phyloP scores from a whole-genome alignment of 2,329 filamentous ascomycete genomes.

The Sporothrix humicola region DNA sequence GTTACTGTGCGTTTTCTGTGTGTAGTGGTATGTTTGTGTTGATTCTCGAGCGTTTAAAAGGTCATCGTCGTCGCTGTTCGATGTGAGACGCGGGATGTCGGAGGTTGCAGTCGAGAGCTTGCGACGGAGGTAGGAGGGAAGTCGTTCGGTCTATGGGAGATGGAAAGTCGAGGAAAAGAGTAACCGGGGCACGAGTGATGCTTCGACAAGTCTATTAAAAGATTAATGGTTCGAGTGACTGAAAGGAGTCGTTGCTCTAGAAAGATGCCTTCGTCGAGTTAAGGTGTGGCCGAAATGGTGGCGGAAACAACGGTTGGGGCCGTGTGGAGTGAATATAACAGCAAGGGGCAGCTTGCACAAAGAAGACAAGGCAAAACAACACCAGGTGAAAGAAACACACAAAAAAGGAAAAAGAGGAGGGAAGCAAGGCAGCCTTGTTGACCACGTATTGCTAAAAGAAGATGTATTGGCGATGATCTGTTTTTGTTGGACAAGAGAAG shows the following conservation, averaged over 20 bases:
- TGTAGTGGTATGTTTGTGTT: neutral
- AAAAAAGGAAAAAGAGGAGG: neutral
- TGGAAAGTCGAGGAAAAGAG: neutral
- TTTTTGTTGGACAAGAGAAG: neutral
- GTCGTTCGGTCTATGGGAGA: neutral
- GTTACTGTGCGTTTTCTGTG: neutral
- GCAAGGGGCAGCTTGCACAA: slow-evolving; percentile 10
- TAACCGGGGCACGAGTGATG: neutral
- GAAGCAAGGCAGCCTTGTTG: slow-evolving; percentile 22
- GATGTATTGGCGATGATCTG: slow-evolving; percentile 2
- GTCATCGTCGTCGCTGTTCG: neutral
- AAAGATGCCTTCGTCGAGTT: neutral
- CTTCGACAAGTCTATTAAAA: neutral
- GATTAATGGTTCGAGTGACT: neutral
- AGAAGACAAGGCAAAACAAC: neutral
- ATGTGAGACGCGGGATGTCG: slow-evolving; percentile 25
- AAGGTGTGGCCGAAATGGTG: neutral
- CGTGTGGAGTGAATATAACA: slow-evolving; percentile 6
- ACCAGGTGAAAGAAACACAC: neutral
- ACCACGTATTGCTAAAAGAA: neutral
- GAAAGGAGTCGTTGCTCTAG: neutral
- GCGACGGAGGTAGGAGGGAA: neutral
- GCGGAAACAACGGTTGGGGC: neutral
- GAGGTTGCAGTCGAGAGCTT: neutral
- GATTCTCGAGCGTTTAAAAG: neutral